Conservation (phyloP, 2,329 filamentous ascomycete genomes). For the Scorias spongiosa region DNA sequence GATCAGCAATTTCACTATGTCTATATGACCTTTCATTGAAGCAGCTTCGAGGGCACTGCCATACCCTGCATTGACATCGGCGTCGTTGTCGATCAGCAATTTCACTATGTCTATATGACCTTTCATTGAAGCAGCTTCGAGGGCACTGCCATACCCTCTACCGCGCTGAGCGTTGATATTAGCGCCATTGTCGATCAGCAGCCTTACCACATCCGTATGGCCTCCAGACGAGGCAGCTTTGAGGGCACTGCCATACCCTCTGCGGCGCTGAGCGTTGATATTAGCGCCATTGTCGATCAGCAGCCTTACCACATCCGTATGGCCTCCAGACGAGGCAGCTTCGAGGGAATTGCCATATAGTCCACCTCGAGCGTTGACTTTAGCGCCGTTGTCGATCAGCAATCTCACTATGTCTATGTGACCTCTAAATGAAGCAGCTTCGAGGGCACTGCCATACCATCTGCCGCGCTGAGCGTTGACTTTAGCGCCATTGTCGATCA, state of each 20-base stretch:
- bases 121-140: conserved; percentile 4
- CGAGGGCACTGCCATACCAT: background rate
- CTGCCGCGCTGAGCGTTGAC: background rate
- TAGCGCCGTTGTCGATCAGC: conserved; percentile 12
- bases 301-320: conserved; percentile 7
- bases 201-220: conserved; percentile 6
- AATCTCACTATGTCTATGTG: conserved; percentile 6
- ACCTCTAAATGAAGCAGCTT: background rate
- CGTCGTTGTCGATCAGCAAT: conserved; percentile 6
- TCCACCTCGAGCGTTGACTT: conserved; percentile 9
- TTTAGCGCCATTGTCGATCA: conserved; percentile 13
- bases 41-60: conserved; percentile 3
- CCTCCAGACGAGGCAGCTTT: background rate
- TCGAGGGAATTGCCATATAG: conserved; percentile 8
- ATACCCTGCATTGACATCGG: background rate
- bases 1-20: conserved; percentile 3
- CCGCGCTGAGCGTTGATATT: conserved; percentile 11
- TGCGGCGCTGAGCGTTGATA: conserved; percentile 2
- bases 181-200: conserved; percentile 10
- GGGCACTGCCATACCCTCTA: conserved; percentile 4
- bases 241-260: conserved; percentile 2
- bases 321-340: conserved; percentile 5
- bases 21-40: conserved; percentile 1
- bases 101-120: conserved; percentile 3
- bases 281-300: conserved; percentile 5